Evolutionary conservation across 2,329 filamentous ascomycete genomes (phyloP).

Genomic region (Fusarium clavum): DNA sequence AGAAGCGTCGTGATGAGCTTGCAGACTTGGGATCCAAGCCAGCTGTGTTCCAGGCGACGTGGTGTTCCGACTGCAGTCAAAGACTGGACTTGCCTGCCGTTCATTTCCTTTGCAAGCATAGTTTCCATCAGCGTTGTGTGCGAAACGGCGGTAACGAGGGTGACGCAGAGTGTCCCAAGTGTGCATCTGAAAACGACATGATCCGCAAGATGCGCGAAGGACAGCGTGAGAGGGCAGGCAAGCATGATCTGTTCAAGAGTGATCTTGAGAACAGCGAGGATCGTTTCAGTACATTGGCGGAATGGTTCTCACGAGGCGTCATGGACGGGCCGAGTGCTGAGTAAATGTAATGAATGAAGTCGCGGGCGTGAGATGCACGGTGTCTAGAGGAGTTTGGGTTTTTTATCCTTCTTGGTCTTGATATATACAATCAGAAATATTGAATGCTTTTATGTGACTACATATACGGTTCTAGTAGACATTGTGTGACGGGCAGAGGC

Average conservation of each 20-base stretch:
- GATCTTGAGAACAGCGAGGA: constrained; percentile 83
- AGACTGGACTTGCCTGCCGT: constrained; percentile 88
- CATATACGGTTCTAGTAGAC: background rate
- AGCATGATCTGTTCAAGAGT: constrained; percentile 89
- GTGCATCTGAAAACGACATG: constrained; percentile 84
- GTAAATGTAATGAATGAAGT: constrained; percentile 13
- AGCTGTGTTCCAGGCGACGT: constrained; percentile 87
- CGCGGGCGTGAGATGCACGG: constrained; percentile 16
- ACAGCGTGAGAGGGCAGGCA: constrained; percentile 86
- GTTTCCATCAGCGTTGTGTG: constrained; percentile 92
- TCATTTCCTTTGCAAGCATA: constrained; percentile 97
- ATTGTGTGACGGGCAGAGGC: background rate
- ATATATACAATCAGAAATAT: constrained; percentile 1
- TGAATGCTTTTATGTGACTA: constrained; percentile 5
- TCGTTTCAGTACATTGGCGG: constrained; percentile 88
- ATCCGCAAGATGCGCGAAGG: constrained; percentile 87
- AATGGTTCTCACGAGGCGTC: constrained; percentile 94
- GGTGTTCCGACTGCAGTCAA: constrained; percentile 84
- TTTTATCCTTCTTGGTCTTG: background rate
- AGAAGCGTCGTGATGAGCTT: constrained; percentile 82
- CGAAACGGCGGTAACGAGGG: constrained; percentile 63
- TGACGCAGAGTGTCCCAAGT: constrained; percentile 86
- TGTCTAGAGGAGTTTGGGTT: constrained; percentile 39
- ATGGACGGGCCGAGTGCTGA: constrained; percentile 68
- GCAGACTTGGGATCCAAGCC: constrained; percentile 81